These are phyloP conservation scores for Talaromyces marneffei DNA, from an alignment of 2,329 filamentous ascomycete genomes.

Conservation along the genomic window DNA sequence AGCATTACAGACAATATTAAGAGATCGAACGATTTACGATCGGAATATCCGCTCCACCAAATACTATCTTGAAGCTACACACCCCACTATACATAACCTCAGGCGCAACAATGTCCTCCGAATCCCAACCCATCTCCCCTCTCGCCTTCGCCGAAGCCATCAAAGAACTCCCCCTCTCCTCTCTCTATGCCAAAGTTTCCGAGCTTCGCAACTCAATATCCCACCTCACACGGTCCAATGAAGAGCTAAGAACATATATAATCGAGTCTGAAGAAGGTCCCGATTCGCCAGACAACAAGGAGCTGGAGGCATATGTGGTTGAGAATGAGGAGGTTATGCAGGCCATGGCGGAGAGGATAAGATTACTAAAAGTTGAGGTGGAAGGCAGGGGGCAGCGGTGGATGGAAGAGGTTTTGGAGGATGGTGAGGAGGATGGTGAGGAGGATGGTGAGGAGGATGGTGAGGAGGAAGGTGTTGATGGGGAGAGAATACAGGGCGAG, in stretches of 20 bases:
- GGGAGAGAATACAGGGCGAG: neutral
- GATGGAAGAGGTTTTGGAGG: conserved; percentile 31
- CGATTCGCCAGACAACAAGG: conserved; percentile 42
- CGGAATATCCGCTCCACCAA: neutral
- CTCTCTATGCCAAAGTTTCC: conserved; percentile 55
- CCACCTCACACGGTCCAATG: conserved; percentile 54
- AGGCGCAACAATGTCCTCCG: conserved; percentile 42
- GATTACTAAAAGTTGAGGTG: conserved; percentile 47
- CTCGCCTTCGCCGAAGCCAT: conserved; percentile 52
- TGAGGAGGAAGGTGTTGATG: neutral
- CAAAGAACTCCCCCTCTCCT: conserved; percentile 51
- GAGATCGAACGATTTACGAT: neutral
- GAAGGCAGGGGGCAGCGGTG: conserved; percentile 52
- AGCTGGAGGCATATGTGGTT: conserved; percentile 37
- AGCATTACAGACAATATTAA: neutral
- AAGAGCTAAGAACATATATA: conserved; percentile 49
- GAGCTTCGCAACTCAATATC: conserved; percentile 56
- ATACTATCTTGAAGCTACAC: neutral
- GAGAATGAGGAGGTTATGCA: conserved; percentile 55
- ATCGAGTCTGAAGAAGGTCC: conserved; percentile 30
- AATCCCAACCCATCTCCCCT: conserved; percentile 45
- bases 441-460: conserved; percentile 5
- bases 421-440: conserved; percentile 11
- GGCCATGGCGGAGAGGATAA: conserved; percentile 52
- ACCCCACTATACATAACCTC: too few relatives aligned